Evolutionary conservation across 192 early-diverging fungal species (phyloP).

Genomic region (Podila epigama): DNA sequence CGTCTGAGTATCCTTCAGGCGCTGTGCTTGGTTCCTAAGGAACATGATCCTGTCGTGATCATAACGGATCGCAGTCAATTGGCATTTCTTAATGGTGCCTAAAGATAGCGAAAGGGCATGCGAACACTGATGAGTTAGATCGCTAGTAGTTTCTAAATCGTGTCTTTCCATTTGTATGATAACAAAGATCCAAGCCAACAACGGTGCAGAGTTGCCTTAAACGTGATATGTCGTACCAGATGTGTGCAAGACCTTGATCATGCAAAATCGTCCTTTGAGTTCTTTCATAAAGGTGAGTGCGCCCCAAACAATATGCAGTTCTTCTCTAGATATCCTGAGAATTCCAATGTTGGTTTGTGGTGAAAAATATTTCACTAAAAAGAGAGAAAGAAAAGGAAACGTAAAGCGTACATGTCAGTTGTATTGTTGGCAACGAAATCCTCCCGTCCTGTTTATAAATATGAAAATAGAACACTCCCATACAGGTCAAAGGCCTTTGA

Average conservation of each 20-base stretch:
- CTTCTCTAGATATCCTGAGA: slow-evolving; percentile 53
- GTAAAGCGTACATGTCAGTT: not conserved
- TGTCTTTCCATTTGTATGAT: too few species aligned
- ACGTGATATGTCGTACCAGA: slow-evolving; percentile 39
- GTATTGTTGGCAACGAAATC: not conserved
- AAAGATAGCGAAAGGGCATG: too few species aligned
- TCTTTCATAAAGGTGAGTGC: slow-evolving; percentile 55
- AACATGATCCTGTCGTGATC: slow-evolving; percentile 51
- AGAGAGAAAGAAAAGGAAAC: not conserved
- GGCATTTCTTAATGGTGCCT: slow-evolving; percentile 53
- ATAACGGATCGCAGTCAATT: slow-evolving; percentile 50
- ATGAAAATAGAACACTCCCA: not conserved
- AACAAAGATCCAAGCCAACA: too few species aligned
- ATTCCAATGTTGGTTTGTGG: slow-evolving; percentile 55
- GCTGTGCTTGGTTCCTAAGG: slow-evolving; percentile 37
- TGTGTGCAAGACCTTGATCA: slow-evolving; percentile 51
- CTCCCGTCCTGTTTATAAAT: not conserved
- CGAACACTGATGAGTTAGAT: not conserved
- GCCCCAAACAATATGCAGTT: slow-evolving; percentile 52
- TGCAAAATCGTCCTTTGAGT: slow-evolving; percentile 48
- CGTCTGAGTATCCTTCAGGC: slow-evolving; percentile 27
- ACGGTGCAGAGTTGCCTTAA: not conserved
- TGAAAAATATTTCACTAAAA: slow-evolving; percentile 60
- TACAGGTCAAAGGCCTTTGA: slow-evolving; percentile 47
- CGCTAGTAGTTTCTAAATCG: too few species aligned